Evolutionary conservation across 2,329 filamentous ascomycete species (phyloP).

Genomic region (Aspergillus clavatus): DNA sequence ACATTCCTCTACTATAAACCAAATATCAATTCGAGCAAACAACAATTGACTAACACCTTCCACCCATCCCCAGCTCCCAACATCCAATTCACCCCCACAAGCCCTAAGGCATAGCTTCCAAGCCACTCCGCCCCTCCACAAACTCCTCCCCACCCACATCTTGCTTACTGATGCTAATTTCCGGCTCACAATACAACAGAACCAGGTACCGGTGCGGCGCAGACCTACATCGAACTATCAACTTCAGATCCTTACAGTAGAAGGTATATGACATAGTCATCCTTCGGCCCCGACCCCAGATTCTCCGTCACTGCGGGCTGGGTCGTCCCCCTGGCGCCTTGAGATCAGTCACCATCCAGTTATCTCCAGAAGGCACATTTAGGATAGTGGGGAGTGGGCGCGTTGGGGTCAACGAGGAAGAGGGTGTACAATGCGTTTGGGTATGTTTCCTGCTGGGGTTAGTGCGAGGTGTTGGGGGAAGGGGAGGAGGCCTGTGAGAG

Average conservation of each 20-base stretch:
- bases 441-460: too few relatives aligned
- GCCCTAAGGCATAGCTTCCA: slow-evolving; percentile 5
- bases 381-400: slow-evolving; percentile 15
- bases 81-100: slow-evolving; percentile 17
- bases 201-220: slow-evolving; percentile 14
- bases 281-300: slow-evolving; percentile 15
- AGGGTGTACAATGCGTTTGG: too few relatives aligned
- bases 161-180: slow-evolving; percentile 4
- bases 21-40: not conserved
- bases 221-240: slow-evolving; percentile 8
- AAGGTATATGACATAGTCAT: slow-evolving; percentile 8
- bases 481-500: slow-evolving; percentile 2
- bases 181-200: slow-evolving; percentile 12
- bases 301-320: slow-evolving; percentile 10
- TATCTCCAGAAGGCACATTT: slow-evolving; percentile 17
- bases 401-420: slow-evolving; percentile 13
- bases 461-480: slow-evolving; percentile 9
- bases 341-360: slow-evolving; percentile 14
- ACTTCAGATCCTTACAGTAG: not conserved
- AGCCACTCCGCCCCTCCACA: slow-evolving; percentile 10
- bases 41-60: not conserved
- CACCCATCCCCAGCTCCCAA: slow-evolving; percentile 15
- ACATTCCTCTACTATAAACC: not conserved
- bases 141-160: slow-evolving; percentile 17
- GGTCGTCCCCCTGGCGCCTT: not conserved